phyloP scores from a whole-genome alignment of 805 yeast genomes.

The Yamadazyma insecticola region DNA sequence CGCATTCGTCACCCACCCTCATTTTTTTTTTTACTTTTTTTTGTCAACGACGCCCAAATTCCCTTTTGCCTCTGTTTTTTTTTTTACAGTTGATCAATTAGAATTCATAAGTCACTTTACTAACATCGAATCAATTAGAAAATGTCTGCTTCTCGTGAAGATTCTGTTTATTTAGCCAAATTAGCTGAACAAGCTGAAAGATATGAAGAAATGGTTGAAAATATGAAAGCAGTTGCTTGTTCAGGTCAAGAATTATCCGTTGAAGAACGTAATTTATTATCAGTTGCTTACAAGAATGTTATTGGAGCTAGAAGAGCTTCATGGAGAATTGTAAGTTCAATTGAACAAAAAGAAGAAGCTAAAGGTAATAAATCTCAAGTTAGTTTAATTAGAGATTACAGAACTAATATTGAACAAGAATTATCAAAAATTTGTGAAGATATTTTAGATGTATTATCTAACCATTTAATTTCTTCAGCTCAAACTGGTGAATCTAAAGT shows the following conservation, averaged over 20 bases:
- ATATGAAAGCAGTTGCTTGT: constrained; percentile 96
- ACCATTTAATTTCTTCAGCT: constrained; percentile 90
- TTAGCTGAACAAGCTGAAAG: constrained; percentile 99
- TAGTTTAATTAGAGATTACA: constrained; percentile 84
- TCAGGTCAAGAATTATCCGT: constrained; percentile 93
- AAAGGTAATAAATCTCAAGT: constrained; percentile 94
- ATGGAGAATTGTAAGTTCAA: constrained; percentile 97
- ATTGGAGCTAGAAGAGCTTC: constrained; percentile 99
- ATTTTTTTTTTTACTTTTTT: too few species aligned
- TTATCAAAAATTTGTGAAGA: constrained; percentile 92
- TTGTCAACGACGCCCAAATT: too few species aligned
- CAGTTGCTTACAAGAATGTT: constrained; percentile 97
- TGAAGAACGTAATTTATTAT: constrained; percentile 94
- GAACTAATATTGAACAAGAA: constrained; percentile 90
- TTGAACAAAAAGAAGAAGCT: constrained; percentile 96
- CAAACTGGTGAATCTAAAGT: constrained; percentile 97
- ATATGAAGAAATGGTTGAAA: constrained; percentile 98
- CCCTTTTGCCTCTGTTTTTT: too few species aligned
- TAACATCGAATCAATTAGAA: constrained; percentile 16
- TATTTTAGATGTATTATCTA: constrained; percentile 79
- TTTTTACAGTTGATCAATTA: constrained; percentile 1
- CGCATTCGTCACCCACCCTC: too few species aligned
- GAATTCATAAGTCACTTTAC: constrained; percentile 5
- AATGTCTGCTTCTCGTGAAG: constrained; percentile 91
- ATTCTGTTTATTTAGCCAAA: constrained; percentile 95